A percentile compares a stretch with the other conserved stretches of the same genome.
phyloP scores from a whole-genome alignment of 2,329 filamentous ascomycete genomes.

The Clonostachys solani region DNA sequence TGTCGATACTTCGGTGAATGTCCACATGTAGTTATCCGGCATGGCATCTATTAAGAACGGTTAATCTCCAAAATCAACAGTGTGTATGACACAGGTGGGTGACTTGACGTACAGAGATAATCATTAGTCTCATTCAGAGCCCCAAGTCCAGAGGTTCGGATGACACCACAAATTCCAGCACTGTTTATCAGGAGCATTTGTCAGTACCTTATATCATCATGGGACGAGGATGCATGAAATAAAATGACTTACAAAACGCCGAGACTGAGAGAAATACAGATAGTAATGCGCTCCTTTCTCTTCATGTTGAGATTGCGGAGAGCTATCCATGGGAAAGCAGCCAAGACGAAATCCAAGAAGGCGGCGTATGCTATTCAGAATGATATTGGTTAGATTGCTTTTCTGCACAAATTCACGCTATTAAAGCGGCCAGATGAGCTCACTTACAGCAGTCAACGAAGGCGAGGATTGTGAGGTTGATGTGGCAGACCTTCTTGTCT shows the following conservation, averaged over 20 bases:
- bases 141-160: background rate
- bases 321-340: background rate
- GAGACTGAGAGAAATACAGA: constrained; percentile 1
- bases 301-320: constrained; percentile 1
- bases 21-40: background rate
- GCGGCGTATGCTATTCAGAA: background rate
- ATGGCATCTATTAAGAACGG: background rate
- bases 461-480: background rate
- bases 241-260: background rate
- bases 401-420: background rate
- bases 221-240: background rate
- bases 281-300: background rate
- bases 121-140: background rate
- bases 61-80: background rate
- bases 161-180: constrained; percentile 1
- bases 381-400: background rate
- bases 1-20: constrained; percentile 1
- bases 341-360: background rate
- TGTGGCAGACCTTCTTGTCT: background rate
- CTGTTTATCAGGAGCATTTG: background rate
- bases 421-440: background rate
- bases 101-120: background rate
- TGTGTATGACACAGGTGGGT: no score
- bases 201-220: background rate
- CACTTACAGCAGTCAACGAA: constrained; percentile 1